phyloP scores from a whole-genome alignment of 176 grass and related monocot genomes.

The Pontederia crassipes region DNA sequence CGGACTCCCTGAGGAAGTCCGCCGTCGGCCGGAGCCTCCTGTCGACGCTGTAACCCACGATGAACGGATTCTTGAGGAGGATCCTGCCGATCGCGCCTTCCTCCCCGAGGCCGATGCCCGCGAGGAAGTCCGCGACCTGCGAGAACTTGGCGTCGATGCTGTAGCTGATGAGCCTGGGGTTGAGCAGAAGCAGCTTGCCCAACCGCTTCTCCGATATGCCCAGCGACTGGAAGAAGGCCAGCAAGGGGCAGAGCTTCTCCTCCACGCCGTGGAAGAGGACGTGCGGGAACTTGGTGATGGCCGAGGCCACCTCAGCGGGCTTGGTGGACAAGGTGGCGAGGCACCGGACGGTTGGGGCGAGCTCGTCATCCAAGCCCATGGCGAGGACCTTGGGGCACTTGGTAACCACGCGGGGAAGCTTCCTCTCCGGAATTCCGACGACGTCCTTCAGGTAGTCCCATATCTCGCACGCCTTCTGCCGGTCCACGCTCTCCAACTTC shows the following conservation, averaged over 20 bases:
- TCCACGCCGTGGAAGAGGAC: constrained; percentile 85
- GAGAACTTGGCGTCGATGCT: constrained; percentile 89
- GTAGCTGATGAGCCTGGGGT: constrained; percentile 93
- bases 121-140: constrained; percentile 50
- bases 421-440: constrained; percentile 65
- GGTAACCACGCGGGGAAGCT: constrained; percentile 59
- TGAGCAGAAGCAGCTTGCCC: constrained; percentile 72
- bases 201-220: constrained; percentile 78
- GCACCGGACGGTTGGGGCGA: constrained; percentile 85
- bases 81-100: constrained; percentile 67
- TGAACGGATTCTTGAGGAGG: constrained; percentile 69
- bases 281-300: constrained; percentile 75
- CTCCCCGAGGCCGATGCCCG: constrained; percentile 56
- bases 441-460: constrained; percentile 66
- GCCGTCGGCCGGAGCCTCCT: constrained; percentile 66
- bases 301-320: constrained; percentile 58
- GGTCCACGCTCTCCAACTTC: constrained; percentile 39
- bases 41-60: constrained; percentile 75
- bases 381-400: constrained; percentile 93
- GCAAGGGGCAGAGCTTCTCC: constrained; percentile 85
- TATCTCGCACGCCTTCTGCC: constrained; percentile 38
- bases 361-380: constrained; percentile 49
- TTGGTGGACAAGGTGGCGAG: constrained; percentile 59
- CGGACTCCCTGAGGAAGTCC: constrained; percentile 62
- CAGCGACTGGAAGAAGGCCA: constrained; percentile 80